Conservation (phyloP, 192 early-diverging fungal genomes). For the Backusella circina region DNA sequence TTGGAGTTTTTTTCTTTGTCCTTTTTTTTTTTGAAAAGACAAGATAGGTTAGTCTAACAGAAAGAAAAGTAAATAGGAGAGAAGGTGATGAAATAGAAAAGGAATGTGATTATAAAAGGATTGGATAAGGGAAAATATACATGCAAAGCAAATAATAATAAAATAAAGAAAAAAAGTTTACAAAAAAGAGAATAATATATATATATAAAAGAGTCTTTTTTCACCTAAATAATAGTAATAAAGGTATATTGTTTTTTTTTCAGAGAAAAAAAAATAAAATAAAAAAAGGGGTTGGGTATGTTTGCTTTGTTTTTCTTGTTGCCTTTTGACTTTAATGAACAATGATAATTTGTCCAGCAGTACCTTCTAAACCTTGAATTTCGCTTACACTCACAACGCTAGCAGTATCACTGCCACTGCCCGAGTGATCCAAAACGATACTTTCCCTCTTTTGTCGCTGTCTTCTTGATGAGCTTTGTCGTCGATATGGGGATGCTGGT, state of each 20-base stretch:
- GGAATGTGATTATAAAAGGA: slow-evolving; percentile 4
- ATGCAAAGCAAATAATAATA: slow-evolving; percentile 4
- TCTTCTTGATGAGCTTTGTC: slow-evolving; percentile 3
- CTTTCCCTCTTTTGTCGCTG: slow-evolving; percentile 23
- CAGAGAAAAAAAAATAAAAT: background rate
- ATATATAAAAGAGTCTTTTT: background rate
- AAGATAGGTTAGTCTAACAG: background rate
- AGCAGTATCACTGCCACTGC: slow-evolving; percentile 29
- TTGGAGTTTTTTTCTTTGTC: background rate
- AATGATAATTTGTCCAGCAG: slow-evolving; percentile 29
- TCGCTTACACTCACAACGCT: slow-evolving; percentile 35
- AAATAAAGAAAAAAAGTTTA: background rate
- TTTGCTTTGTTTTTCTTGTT: background rate
- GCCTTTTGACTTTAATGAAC: slow-evolving; percentile 19
- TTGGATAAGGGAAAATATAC: background rate
- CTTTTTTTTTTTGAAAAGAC: background rate
- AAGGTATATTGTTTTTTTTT: background rate
- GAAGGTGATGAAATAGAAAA: background rate
- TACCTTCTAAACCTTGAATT: slow-evolving; percentile 28
- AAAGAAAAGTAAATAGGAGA: background rate
- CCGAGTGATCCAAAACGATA: slow-evolving; percentile 34
- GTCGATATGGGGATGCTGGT: background rate
- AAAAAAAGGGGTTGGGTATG: background rate
- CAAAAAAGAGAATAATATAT: slow-evolving; percentile 1
- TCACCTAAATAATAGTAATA: background rate